phyloP scores from a whole-genome alignment of 2,329 filamentous ascomycete genomes.

The Trichoderma guizhouense region DNA sequence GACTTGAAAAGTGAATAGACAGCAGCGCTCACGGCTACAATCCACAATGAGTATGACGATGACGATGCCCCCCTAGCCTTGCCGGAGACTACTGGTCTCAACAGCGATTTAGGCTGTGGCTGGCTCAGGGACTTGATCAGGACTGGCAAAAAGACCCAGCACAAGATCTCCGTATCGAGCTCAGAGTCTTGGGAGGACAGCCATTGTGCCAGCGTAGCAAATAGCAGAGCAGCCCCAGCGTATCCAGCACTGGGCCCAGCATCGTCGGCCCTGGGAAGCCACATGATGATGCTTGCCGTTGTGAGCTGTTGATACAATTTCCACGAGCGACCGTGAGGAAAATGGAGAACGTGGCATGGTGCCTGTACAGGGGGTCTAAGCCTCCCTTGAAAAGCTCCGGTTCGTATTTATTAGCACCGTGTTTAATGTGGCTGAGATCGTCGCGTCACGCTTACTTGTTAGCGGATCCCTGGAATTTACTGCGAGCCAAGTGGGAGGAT shows the following conservation, averaged over 20 bases:
- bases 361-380: background rate
- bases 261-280: background rate
- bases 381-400: background rate
- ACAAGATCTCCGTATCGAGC: constrained; percentile 3
- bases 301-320: background rate
- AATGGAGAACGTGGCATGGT: background rate
- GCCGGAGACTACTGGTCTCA: background rate
- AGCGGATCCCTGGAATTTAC: background rate
- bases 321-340: background rate
- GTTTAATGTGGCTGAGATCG: constrained; percentile 1
- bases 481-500: background rate
- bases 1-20: constrained; percentile 21
- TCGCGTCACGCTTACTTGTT: background rate
- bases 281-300: background rate
- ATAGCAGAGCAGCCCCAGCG: constrained; percentile 6
- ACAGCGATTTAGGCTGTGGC: background rate
- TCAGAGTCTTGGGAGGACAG: constrained; percentile 2
- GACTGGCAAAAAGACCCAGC: background rate
- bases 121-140: background rate
- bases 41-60: constrained; percentile 14
- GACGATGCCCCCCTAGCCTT: background rate
- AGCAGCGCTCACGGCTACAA: constrained; percentile 11
- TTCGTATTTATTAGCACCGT: background rate
- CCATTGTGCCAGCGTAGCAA: background rate
- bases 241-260: background rate